Conservation (phyloP, 1,284 basidiomycete genomes). For the Pisolithus thermaeus region DNA sequence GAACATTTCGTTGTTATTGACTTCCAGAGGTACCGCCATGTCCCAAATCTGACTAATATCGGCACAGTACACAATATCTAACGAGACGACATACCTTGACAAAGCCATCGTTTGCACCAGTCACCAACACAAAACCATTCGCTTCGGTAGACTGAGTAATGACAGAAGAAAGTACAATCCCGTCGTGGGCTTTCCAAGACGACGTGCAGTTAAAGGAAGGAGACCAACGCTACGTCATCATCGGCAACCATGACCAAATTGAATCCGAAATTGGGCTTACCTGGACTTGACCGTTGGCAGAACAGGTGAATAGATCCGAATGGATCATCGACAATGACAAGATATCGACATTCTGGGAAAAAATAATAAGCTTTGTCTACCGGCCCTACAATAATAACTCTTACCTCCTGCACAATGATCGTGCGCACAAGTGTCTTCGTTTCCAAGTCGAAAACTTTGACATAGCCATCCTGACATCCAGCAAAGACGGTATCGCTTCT, state of each 20-base stretch:
- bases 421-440: conserved; percentile 82
- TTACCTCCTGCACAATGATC: conserved; percentile 78
- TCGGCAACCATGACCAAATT: conserved; percentile 2
- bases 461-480: conserved; percentile 90
- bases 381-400: conserved; percentile 8
- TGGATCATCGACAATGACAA: conserved; percentile 72
- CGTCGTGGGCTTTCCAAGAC: conserved; percentile 75
- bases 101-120: conserved; percentile 80
- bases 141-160: conserved; percentile 34
- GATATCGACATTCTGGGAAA: conserved; percentile 62
- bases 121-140: conserved; percentile 51
- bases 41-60: conserved; percentile 48
- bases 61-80: neutral
- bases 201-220: conserved; percentile 79
- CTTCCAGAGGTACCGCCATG: conserved; percentile 32
- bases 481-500: conserved; percentile 85
- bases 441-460: conserved; percentile 89
- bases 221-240: conserved; percentile 59
- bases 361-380: conserved; percentile 1
- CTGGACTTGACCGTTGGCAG: conserved; percentile 78
- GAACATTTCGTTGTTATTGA: conserved; percentile 5
- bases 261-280: conserved; percentile 30
- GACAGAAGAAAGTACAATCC: conserved; percentile 76
- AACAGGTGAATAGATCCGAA: conserved; percentile 78
- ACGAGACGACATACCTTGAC: conserved; percentile 56